A percentile compares a stretch with the other conserved stretches of the same genome.
Evolutionary conservation across 768 basidiomycete species (phyloP).

Genomic region (Tylopilus felleus): DNA sequence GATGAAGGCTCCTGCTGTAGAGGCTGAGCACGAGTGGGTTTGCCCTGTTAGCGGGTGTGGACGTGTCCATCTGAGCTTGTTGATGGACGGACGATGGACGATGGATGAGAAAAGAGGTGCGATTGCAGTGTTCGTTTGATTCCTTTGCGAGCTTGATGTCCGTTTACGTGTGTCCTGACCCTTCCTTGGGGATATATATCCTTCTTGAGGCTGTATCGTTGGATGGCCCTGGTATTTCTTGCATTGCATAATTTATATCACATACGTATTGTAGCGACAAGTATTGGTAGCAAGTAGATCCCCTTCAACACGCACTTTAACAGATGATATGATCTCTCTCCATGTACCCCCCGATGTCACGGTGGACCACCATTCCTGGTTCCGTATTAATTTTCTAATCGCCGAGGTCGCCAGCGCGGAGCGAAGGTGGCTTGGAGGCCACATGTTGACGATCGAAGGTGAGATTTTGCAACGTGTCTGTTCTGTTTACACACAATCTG

Average conservation of each 20-base stretch:
- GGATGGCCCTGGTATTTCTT: not conserved
- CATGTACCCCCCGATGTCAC: not conserved
- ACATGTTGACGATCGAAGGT: conserved; percentile 20
- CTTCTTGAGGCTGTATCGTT: not conserved
- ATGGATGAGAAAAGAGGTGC: conserved; percentile 48
- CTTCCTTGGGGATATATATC: conserved; percentile 3
- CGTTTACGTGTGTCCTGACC: conserved; percentile 15
- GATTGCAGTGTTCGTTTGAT: conserved; percentile 40
- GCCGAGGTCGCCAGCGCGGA: conserved; percentile 1
- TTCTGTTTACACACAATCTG: conserved; percentile 9
- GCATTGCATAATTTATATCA: conserved; percentile 14
- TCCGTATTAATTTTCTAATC: not conserved
- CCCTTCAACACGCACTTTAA: not conserved
- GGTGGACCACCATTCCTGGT: no score
- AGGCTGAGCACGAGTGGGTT: conserved; percentile 54
- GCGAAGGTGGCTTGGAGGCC: conserved; percentile 1
- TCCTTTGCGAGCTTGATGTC: conserved; percentile 6
- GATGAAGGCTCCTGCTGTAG: conserved; percentile 34
- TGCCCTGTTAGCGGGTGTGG: conserved; percentile 65
- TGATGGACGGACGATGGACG: conserved; percentile 57
- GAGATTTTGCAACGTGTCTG: conserved; percentile 23
- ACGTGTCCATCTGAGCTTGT: conserved; percentile 52
- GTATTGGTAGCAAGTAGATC: not conserved
- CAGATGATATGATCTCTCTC: no score
- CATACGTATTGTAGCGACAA: conserved; percentile 14